Conservation (phyloP, 352 stramenopile species). For the Globisporangium perplexum region DNA sequence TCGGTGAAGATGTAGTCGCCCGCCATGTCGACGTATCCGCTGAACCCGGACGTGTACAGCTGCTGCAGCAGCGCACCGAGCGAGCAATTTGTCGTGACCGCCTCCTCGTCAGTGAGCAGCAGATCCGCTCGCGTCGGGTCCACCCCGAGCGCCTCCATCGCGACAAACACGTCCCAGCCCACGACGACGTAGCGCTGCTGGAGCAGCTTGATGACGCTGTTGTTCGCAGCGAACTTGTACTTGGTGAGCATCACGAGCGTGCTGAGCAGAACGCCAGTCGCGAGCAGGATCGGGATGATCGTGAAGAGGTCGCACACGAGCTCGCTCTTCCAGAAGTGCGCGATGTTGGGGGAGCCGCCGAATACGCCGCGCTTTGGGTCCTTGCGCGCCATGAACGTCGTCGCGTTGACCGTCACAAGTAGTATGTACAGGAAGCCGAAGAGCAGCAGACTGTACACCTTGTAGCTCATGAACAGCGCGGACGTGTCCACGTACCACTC, state of each 20-base stretch:
- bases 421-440: constrained; percentile 21
- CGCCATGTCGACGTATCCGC: neutral
- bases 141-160: constrained; percentile 20
- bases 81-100: neutral
- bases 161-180: constrained; percentile 36
- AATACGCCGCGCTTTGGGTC: constrained; percentile 28
- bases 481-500: constrained; percentile 26
- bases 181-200: constrained; percentile 42
- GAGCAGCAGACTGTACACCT: constrained; percentile 33
- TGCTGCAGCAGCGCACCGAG: neutral
- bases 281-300: constrained; percentile 25
- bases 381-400: constrained; percentile 24
- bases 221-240: constrained; percentile 35
- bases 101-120: neutral
- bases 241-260: constrained; percentile 26
- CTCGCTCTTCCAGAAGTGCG: constrained; percentile 41
- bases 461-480: constrained; percentile 34
- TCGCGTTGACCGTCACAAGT: constrained; percentile 13
- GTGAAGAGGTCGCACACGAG: constrained; percentile 44
- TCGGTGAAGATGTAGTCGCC: constrained; percentile 1
- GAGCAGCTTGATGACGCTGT: constrained; percentile 33
- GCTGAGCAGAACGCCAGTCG: constrained; percentile 20
- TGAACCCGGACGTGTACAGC: constrained; percentile 1
- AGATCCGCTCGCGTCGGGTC: neutral
- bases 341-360: constrained; percentile 28